These are phyloP conservation scores for Tuber brumale DNA, from an alignment of 495 filamentous ascomycete species.

Conservation along the genomic window DNA sequence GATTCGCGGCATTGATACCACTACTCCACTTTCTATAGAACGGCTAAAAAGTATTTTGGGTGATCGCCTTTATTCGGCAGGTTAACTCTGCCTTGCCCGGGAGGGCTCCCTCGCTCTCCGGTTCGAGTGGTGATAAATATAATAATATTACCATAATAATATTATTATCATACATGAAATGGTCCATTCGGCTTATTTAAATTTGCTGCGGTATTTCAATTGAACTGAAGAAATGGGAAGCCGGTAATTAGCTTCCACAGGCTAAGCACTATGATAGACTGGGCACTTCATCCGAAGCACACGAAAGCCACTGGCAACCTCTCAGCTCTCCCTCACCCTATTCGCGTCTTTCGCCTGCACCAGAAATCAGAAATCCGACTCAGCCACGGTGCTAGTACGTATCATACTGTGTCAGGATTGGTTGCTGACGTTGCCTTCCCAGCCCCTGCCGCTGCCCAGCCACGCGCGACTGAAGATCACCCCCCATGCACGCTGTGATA, in stretches of 20 bases:
- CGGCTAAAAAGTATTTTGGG: not conserved
- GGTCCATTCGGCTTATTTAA: not conserved
- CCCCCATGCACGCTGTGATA: not conserved
- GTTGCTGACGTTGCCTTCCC: conserved; percentile 10
- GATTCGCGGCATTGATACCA: not conserved
- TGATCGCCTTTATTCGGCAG: too few relatives aligned
- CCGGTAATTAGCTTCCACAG: not conserved
- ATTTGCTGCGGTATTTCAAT: not conserved
- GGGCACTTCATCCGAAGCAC: not conserved
- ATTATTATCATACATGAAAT: not conserved
- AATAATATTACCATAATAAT: not conserved
- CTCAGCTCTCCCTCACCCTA: not conserved
- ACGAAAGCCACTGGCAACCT: not conserved
- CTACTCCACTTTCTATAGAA: not conserved
- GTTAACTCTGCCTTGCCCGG: not conserved
- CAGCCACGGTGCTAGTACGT: not conserved
- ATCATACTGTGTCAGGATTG: not conserved
- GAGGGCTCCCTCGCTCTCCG: not conserved
- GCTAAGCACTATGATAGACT: not conserved
- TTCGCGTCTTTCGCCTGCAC: not conserved
- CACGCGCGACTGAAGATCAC: conserved; percentile 10
- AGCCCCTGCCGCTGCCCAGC: conserved; percentile 14
- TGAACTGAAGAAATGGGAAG: not conserved
- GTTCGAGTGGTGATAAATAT: not conserved
- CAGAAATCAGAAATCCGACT: not conserved